Percentiles rank a stretch among this genome's conserved stretches.
These are phyloP conservation scores for Tetrahymena elliotti DNA, from an alignment of 73 alveolate species.

Conservation along the genomic window DNA sequence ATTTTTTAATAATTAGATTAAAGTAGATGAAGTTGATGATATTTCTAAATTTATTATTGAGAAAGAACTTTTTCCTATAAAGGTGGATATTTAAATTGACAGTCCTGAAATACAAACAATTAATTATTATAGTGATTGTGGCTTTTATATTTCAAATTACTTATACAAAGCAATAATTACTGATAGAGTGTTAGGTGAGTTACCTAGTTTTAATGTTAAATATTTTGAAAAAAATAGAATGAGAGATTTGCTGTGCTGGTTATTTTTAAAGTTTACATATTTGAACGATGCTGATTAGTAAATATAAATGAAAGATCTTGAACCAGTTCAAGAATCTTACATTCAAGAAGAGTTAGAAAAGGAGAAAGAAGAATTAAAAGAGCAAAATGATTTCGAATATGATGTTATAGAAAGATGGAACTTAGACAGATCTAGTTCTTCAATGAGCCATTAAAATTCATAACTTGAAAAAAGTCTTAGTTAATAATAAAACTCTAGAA, in stretches of 20 bases:
- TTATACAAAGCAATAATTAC: neutral
- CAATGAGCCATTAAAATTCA: neutral
- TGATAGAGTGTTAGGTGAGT: neutral
- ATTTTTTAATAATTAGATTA: neutral
- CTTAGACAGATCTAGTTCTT: neutral
- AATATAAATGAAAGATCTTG: neutral
- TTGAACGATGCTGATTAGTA: neutral
- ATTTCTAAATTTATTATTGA: neutral
- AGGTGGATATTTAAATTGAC: neutral
- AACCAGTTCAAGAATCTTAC: neutral
- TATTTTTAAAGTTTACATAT: neutral
- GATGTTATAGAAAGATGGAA: neutral
- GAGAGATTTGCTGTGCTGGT: neutral
- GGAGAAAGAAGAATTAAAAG: neutral
- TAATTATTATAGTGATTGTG: neutral
- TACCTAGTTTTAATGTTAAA: neutral
- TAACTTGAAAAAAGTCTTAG: neutral
- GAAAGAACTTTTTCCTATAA: neutral
- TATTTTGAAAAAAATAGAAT: neutral
- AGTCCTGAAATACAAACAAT: neutral
- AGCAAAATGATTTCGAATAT: neutral
- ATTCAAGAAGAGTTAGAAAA: neutral
- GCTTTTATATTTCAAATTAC: neutral
- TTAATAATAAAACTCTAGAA: neutral
- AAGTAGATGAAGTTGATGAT: neutral